phyloP scores from a whole-genome alignment of 768 basidiomycete genomes.

The Boletus speciosus region DNA sequence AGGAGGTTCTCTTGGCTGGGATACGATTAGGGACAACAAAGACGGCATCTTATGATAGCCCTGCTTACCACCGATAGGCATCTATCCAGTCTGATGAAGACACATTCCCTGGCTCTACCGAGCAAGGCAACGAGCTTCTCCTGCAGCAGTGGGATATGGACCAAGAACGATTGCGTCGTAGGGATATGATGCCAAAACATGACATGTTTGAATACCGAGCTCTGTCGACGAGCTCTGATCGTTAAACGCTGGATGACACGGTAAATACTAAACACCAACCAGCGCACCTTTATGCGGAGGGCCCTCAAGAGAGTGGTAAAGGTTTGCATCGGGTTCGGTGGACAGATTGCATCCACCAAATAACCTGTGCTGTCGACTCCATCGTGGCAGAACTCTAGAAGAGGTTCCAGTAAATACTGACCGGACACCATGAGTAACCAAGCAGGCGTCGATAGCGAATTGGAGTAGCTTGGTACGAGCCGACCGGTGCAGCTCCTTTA shows the following conservation, averaged over 20 bases:
- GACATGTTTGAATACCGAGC: conserved; percentile 38
- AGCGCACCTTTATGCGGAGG: conserved; percentile 39
- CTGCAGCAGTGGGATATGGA: conserved; percentile 35
- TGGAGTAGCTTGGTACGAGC: conserved; percentile 12
- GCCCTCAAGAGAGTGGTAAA: conserved; percentile 36
- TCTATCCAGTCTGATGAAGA: conserved; percentile 20
- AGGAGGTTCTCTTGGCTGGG: conserved; percentile 13
- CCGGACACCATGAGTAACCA: conserved; percentile 44
- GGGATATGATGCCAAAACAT: conserved; percentile 44
- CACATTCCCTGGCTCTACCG: neutral
- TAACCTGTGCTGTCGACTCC: conserved; percentile 35
- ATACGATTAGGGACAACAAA: conserved; percentile 4
- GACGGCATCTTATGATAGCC: neutral
- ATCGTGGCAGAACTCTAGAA: neutral
- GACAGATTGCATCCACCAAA: conserved; percentile 46
- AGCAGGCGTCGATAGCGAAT: conserved; percentile 40
- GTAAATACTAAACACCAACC: conserved; percentile 5
- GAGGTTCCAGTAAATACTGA: conserved; percentile 18
- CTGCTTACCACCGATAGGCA: conserved; percentile 22
- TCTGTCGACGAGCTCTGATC: neutral
- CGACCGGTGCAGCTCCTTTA: conserved; percentile 7
- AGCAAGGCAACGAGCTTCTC: conserved; percentile 7
- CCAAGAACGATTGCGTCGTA: conserved; percentile 54
- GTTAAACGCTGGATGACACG: neutral
- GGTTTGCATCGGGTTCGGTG: conserved; percentile 30